phyloP scores from a whole-genome alignment of 169 alveolate genomes.

The Babesia sp. region DNA sequence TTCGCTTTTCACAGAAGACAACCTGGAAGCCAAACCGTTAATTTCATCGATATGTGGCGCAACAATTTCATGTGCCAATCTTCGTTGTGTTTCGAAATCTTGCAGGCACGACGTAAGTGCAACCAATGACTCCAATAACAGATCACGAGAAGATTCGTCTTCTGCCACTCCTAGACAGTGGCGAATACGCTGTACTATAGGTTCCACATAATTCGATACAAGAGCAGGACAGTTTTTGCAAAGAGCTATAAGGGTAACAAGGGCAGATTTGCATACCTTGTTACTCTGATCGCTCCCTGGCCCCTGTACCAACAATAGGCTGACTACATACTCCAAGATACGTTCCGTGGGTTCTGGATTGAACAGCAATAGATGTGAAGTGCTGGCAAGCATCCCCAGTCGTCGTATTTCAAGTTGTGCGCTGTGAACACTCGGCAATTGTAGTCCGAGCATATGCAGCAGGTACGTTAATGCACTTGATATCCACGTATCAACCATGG shows the following conservation, averaged over 20 bases:
- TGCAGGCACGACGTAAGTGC: slow-evolving; percentile 36
- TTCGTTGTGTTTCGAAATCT: slow-evolving; percentile 21
- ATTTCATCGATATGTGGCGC: slow-evolving; percentile 39
- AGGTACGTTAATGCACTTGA: slow-evolving; percentile 20
- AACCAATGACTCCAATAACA: slow-evolving; percentile 56
- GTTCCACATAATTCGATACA: slow-evolving; percentile 39
- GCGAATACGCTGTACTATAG: slow-evolving; percentile 33
- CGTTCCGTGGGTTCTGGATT: slow-evolving; percentile 40
- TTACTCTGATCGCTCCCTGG: slow-evolving; percentile 9
- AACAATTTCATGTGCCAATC: slow-evolving; percentile 29
- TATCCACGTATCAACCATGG: slow-evolving; percentile 37
- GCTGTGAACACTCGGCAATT: slow-evolving; percentile 49
- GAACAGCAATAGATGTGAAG: slow-evolving; percentile 41
- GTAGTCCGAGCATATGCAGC: slow-evolving; percentile 37
- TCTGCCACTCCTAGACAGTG: slow-evolving; percentile 39
- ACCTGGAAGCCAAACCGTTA: not conserved
- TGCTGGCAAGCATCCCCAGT: slow-evolving; percentile 26
- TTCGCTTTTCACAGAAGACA: slow-evolving; percentile 8
- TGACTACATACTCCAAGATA: slow-evolving; percentile 47
- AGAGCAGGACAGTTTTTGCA: slow-evolving; percentile 53
- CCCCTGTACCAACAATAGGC: slow-evolving; percentile 16
- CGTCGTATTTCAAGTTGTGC: slow-evolving; percentile 56
- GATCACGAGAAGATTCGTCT: slow-evolving; percentile 26
- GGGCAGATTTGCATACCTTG: slow-evolving; percentile 35
- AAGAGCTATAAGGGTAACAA: slow-evolving; percentile 39